A percentile compares a stretch with the other conserved stretches of the same genome.
These are phyloP conservation scores for Aspergillus piperis DNA, from an alignment of 2,329 filamentous ascomycete species.

Conservation along the genomic window DNA sequence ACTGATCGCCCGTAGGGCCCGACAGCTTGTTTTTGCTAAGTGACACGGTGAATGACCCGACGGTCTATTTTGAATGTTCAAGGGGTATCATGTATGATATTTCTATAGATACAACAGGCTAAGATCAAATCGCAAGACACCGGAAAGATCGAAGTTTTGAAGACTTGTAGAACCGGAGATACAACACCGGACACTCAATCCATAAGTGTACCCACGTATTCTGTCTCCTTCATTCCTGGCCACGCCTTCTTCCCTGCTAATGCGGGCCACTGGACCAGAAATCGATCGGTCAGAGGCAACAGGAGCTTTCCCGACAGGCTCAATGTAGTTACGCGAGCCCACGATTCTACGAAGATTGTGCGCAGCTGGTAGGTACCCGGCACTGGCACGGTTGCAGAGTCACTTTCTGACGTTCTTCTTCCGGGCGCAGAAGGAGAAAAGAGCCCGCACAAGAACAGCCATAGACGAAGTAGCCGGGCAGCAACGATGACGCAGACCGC, in stretches of 20 bases:
- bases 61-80: not conserved
- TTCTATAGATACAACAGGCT: not conserved
- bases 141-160: not conserved
- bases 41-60: not conserved
- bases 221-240: conserved; percentile 40
- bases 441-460: conserved; percentile 33
- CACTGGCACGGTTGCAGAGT: conserved; percentile 8
- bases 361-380: conserved; percentile 59
- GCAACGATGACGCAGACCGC: conserved; percentile 73
- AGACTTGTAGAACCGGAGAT: not conserved
- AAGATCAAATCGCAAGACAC: not conserved
- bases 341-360: conserved; percentile 87
- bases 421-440: conserved; percentile 13
- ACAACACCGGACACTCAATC: conserved; percentile 22
- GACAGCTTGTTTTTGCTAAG: too few species aligned
- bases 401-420: too few species aligned
- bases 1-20: not conserved
- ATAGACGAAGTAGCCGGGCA: conserved; percentile 57
- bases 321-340: conserved; percentile 78
- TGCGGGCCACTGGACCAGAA: conserved; percentile 78
- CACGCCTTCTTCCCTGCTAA: conserved; percentile 54
- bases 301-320: conserved; percentile 84
- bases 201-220: conserved; percentile 44
- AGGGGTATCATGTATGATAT: not conserved
- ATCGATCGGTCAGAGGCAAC: conserved; percentile 69